Conservation (phyloP, 176 grass and related monocot species). For the Avena sativa region DNA sequence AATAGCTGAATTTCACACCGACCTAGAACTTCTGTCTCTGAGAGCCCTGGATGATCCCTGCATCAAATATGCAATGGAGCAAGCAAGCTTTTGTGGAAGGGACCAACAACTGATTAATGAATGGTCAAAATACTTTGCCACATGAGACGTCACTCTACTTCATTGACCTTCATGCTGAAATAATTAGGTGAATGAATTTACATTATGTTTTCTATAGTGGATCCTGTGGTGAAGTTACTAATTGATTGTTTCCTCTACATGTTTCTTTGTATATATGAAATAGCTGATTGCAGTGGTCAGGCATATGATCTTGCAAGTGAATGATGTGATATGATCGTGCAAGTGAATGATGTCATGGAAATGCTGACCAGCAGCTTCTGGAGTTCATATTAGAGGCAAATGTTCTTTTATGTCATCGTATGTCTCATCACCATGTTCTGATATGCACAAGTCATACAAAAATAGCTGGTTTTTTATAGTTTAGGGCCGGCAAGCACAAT, state of each 20-base stretch:
- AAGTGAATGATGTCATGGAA: too few relatives aligned
- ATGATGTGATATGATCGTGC: too few relatives aligned
- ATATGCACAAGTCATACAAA: too few relatives aligned
- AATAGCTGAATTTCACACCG: slow-evolving; percentile 83
- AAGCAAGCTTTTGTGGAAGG: slow-evolving; percentile 53
- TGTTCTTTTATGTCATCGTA: too few relatives aligned
- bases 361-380: too few relatives aligned
- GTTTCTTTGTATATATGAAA: slow-evolving; percentile 64
- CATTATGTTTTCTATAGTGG: neutral
- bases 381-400: too few relatives aligned
- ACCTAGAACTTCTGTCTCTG: slow-evolving; percentile 65
- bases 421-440: too few relatives aligned
- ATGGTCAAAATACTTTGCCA: slow-evolving; percentile 56
- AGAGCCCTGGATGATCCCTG: slow-evolving; percentile 64
- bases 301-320: slow-evolving; percentile 58
- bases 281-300: slow-evolving; percentile 75
- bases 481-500: too few relatives aligned
- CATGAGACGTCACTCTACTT: slow-evolving; percentile 78
- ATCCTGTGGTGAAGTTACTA: slow-evolving; percentile 33
- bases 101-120: slow-evolving; percentile 58
- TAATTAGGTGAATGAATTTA: slow-evolving; percentile 54
- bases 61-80: slow-evolving; percentile 68
- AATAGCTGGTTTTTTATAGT: too few relatives aligned
- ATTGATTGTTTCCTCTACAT: neutral
- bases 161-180: slow-evolving; percentile 73